These are phyloP conservation scores for Eucalyptus camaldulensis DNA, from an alignment of 345 rosid genomes.

Conservation along the genomic window DNA sequence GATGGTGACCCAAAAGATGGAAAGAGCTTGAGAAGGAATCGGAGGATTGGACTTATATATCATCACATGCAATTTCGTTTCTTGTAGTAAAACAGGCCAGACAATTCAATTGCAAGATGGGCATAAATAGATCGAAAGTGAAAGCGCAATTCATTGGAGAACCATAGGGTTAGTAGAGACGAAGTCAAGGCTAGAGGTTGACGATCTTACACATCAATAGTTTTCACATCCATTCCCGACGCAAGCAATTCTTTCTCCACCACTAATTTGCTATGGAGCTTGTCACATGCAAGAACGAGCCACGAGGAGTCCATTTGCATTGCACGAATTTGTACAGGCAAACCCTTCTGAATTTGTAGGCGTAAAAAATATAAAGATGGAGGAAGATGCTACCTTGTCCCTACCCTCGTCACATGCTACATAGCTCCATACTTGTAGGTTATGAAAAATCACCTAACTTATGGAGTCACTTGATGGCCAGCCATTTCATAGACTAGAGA, in stretches of 20 bases:
- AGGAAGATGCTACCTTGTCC: constrained; percentile 2
- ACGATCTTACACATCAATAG: neutral
- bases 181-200: neutral
- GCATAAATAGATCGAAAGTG: neutral
- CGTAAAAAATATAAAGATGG: neutral
- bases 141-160: neutral
- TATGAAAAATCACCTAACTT: neutral
- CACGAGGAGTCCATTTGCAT: neutral
- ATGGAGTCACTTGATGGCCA: neutral
- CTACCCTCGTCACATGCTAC: neutral
- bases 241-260: neutral
- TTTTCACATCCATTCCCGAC: neutral
- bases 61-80: neutral
- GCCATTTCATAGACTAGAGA: neutral
- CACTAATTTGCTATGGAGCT: neutral
- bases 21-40: neutral
- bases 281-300: neutral
- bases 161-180: neutral
- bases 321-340: constrained; percentile 1
- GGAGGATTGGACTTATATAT: neutral
- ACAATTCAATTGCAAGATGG: neutral
- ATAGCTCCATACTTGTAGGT: neutral
- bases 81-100: neutral
- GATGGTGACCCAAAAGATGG: neutral
- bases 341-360: neutral